These are phyloP conservation scores for Nicotiana tabacum DNA, from an alignment of 257 asterid species.

Conservation along the genomic window DNA sequence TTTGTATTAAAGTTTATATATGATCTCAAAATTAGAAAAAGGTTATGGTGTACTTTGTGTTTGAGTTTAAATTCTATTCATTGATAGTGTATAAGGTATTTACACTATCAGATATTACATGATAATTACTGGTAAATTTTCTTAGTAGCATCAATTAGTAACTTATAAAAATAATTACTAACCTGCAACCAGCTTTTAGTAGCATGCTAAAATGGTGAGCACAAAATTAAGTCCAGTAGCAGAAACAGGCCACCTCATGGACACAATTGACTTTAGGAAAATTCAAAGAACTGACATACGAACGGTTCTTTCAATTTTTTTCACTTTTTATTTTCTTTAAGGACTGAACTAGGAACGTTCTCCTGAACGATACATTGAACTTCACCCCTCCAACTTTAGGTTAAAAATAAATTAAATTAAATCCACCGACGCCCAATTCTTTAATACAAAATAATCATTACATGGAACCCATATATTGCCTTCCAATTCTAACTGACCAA, in stretches of 20 bases:
- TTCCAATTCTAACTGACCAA: constrained; percentile 11
- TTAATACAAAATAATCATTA: neutral
- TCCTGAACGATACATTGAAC: neutral
- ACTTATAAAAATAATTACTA: too few species aligned
- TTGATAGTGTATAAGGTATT: too few species aligned
- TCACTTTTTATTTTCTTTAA: too few species aligned
- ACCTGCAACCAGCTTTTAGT: too few species aligned
- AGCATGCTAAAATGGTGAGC: neutral
- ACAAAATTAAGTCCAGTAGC: neutral
- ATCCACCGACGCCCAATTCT: constrained; percentile 15
- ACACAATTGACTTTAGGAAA: neutral
- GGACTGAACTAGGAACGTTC: neutral
- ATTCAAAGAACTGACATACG: constrained; percentile 16
- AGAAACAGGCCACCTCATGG: neutral
- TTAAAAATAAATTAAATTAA: neutral
- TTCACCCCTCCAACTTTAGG: neutral
- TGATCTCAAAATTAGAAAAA: neutral
- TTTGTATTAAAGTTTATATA: too few species aligned
- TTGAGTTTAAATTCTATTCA: too few species aligned
- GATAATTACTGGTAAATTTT: too few species aligned
- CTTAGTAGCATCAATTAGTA: too few species aligned
- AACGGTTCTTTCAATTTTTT: neutral
- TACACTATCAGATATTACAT: too few species aligned
- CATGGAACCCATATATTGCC: neutral
- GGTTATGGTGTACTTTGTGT: too few species aligned